phyloP scores from a whole-genome alignment of 345 rosid species.

The Euphorbia peplus region DNA sequence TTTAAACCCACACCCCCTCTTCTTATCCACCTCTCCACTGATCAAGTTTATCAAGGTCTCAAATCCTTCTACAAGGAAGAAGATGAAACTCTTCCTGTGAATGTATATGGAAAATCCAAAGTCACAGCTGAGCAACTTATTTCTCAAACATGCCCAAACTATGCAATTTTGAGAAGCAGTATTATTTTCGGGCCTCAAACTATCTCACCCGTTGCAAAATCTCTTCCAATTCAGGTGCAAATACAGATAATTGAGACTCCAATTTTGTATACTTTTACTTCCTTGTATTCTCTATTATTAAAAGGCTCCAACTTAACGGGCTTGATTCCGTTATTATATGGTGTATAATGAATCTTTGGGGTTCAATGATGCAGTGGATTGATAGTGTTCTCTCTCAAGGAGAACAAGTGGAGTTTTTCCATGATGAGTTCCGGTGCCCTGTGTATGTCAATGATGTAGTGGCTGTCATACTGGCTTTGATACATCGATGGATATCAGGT shows the following conservation, averaged over 20 bases:
- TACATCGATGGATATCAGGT: constrained; percentile 65
- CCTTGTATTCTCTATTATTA: background rate
- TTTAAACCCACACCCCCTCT: constrained; percentile 40
- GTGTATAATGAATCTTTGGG: constrained; percentile 5
- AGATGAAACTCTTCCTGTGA: constrained; percentile 68
- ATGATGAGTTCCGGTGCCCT: constrained; percentile 89
- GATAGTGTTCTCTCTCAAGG: constrained; percentile 67
- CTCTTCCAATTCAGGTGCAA: constrained; percentile 81
- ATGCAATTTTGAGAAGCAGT: constrained; percentile 81
- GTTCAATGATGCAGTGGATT: constrained; percentile 63
- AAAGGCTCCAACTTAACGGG: background rate
- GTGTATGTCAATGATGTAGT: constrained; percentile 80
- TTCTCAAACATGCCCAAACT: constrained; percentile 51
- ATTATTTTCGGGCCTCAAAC: constrained; percentile 86
- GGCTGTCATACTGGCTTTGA: constrained; percentile 38
- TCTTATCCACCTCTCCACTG: constrained; percentile 83
- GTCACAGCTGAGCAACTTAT: constrained; percentile 73
- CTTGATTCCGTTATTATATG: background rate
- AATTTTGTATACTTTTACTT: background rate
- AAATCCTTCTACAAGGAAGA: constrained; percentile 94
- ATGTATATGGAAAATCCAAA: constrained; percentile 86
- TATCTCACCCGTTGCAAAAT: constrained; percentile 76
- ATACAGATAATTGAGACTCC: background rate
- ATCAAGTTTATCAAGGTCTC: constrained; percentile 87
- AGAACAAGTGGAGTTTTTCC: constrained; percentile 60